Percentiles rank a stretch among this genome's conserved stretches.
Evolutionary conservation across 768 basidiomycete species (phyloP).

Genomic region (Mycena polygramma): DNA sequence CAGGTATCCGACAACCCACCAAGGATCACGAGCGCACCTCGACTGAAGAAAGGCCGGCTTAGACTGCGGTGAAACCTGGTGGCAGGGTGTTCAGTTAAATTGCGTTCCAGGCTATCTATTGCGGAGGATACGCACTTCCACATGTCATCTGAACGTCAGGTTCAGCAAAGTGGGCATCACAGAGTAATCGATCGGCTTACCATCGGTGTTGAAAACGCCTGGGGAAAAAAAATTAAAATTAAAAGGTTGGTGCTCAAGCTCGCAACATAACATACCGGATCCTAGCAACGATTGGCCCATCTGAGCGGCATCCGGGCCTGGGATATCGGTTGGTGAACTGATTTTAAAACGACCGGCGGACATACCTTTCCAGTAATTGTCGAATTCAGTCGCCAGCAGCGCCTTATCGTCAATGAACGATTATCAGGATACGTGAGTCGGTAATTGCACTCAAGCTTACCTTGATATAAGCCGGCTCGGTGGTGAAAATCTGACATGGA

Average conservation of each 20-base stretch:
- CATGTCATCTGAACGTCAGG: constrained; percentile 12
- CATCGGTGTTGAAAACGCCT: constrained; percentile 31
- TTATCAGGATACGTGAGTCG: background rate
- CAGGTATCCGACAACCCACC: too few species aligned
- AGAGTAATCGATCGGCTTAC: background rate
- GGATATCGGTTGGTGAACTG: too few species aligned
- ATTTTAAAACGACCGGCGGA: background rate
- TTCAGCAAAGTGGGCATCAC: background rate
- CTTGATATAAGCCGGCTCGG: constrained; percentile 27
- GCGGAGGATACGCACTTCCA: constrained; percentile 11
- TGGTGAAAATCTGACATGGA: constrained; percentile 11
- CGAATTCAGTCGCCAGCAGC: constrained; percentile 28
- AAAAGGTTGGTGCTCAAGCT: too few species aligned
- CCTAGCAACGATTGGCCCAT: constrained; percentile 25
- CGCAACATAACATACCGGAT: background rate
- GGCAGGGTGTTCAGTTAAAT: background rate
- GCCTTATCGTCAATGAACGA: background rate
- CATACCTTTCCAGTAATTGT: constrained; percentile 27
- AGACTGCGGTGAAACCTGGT: constrained; percentile 26
- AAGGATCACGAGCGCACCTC: constrained; percentile 1
- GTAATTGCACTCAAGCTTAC: background rate
- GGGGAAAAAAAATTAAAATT: background rate
- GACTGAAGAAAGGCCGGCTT: constrained; percentile 26
- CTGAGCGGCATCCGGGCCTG: background rate
- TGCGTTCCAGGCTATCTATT: background rate